These are phyloP conservation scores for Xylariaceae sp. DNA, from an alignment of 2,329 filamentous ascomycete species.

Conservation along the genomic window DNA sequence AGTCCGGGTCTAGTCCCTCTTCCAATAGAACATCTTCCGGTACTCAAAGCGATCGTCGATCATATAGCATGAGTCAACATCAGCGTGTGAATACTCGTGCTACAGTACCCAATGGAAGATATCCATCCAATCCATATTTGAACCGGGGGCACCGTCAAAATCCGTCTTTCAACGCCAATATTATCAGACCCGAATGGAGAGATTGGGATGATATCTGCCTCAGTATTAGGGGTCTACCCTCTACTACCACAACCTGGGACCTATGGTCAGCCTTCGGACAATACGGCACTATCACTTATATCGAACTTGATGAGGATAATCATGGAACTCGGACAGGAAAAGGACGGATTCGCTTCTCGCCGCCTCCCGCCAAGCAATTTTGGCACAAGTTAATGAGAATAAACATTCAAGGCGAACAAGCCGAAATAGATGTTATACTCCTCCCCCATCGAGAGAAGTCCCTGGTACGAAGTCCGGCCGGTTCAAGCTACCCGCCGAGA, in stretches of 20 bases:
- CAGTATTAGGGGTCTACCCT: slow-evolving; percentile 18
- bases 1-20: not conserved
- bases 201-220: slow-evolving; percentile 26
- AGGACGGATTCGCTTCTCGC: slow-evolving; percentile 24
- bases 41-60: not conserved
- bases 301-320: slow-evolving; percentile 22
- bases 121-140: not conserved
- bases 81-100: not conserved
- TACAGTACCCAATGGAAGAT: not conserved
- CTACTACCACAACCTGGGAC: slow-evolving; percentile 17
- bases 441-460: not conserved
- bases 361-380: slow-evolving; percentile 23
- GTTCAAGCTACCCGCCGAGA: slow-evolving; percentile 13
- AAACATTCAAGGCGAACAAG: slow-evolving; percentile 9
- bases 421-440: slow-evolving; percentile 11
- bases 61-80: not conserved
- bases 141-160: not conserved
- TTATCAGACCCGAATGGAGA: slow-evolving; percentile 25
- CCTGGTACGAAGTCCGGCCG: slow-evolving; percentile 11
- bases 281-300: slow-evolving; percentile 20
- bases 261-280: slow-evolving; percentile 21
- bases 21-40: not conserved
- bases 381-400: slow-evolving; percentile 23
- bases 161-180: not conserved
- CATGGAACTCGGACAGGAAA: slow-evolving; percentile 10